Evolutionary conservation across 1,284 basidiomycete species (phyloP).

Genomic region (Macrocybe sp.): DNA sequence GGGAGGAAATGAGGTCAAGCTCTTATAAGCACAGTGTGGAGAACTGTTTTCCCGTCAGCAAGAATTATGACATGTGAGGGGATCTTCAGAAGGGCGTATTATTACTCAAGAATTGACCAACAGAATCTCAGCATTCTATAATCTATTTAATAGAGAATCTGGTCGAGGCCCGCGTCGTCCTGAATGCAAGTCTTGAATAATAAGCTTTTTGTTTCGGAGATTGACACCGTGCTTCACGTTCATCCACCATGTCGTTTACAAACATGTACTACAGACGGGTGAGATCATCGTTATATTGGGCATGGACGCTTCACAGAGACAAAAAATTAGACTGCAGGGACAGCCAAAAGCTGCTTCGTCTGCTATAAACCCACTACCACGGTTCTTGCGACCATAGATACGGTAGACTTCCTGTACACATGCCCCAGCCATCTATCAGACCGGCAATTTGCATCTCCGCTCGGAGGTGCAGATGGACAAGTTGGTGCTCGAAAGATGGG

Average conservation of each 20-base stretch:
- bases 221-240: neutral
- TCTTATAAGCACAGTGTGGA: too few relatives aligned
- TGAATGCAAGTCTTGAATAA: neutral
- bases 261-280: slow-evolving; percentile 82
- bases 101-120: too few relatives aligned
- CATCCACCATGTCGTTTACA: slow-evolving; percentile 54
- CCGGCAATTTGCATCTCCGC: slow-evolving; percentile 59
- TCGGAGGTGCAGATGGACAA: slow-evolving; percentile 40
- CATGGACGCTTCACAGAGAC: slow-evolving; percentile 15
- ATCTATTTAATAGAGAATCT: too few relatives aligned
- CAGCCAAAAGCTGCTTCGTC: slow-evolving; percentile 64
- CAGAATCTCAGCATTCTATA: too few relatives aligned
- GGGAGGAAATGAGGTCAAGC: neutral
- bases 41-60: too few relatives aligned
- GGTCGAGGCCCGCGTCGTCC: slow-evolving; percentile 1
- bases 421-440: slow-evolving; percentile 69
- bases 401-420: slow-evolving; percentile 71
- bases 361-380: slow-evolving; percentile 71
- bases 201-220: slow-evolving; percentile 20
- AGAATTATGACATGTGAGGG: too few relatives aligned
- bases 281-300: slow-evolving; percentile 24
- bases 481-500: slow-evolving; percentile 35
- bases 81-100: too few relatives aligned
- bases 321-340: slow-evolving; percentile 52
- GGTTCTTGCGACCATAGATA: slow-evolving; percentile 70